Evolutionary conservation across 768 basidiomycete genomes (phyloP).

Genomic region (Rhodotorula diobovata): DNA sequence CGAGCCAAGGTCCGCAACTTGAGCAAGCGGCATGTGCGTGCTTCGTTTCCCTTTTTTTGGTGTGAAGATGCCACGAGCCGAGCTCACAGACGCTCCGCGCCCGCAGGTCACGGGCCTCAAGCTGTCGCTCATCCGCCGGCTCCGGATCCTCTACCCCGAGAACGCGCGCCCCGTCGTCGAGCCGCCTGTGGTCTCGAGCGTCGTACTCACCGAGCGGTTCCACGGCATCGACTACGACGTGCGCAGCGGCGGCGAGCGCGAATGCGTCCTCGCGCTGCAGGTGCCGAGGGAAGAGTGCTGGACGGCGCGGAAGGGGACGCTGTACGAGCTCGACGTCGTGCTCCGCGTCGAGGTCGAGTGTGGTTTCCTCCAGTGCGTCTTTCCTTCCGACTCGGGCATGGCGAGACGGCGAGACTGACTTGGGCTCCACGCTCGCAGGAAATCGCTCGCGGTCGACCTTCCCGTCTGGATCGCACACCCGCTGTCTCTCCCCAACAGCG

Average conservation of each 20-base stretch:
- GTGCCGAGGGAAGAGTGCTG: conserved; percentile 28
- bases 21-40: conserved; percentile 35
- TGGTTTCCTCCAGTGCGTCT: conserved; percentile 29
- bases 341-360: conserved; percentile 36
- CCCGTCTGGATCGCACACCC: conserved; percentile 41
- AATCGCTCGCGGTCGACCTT: conserved; percentile 38
- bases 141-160: conserved; percentile 8
- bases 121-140: conserved; percentile 33
- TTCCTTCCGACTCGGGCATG: not conserved
- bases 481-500: conserved; percentile 34
- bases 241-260: conserved; percentile 17
- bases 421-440: conserved; percentile 7
- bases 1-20: conserved; percentile 30
- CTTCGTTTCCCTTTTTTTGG: not conserved
- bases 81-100: not conserved
- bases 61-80: too few relatives aligned
- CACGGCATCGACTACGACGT: conserved; percentile 39
- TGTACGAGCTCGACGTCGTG: conserved; percentile 40
- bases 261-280: conserved; percentile 13
- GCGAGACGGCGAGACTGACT: too few relatives aligned
- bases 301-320: conserved; percentile 24
- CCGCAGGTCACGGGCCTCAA: conserved; percentile 37
- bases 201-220: conserved; percentile 18
- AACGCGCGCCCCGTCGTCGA: conserved; percentile 7
- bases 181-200: conserved; percentile 28